phyloP scores from a whole-genome alignment of 2,329 filamentous ascomycete species.

The Fusarium sp. region DNA sequence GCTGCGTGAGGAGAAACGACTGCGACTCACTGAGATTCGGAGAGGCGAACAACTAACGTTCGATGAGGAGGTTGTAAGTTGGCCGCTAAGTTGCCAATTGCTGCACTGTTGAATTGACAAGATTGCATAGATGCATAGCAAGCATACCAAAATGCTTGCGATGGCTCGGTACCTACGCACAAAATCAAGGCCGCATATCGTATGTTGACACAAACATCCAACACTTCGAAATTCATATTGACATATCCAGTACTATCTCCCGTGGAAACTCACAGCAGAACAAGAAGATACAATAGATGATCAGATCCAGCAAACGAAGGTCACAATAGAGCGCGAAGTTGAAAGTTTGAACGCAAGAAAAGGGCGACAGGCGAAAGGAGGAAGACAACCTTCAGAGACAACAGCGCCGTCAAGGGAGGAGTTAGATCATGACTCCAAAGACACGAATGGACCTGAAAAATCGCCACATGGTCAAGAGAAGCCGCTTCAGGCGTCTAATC shows the following conservation, averaged over 20 bases:
- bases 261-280: conserved; percentile 76
- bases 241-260: conserved; percentile 79
- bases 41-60: conserved; percentile 77
- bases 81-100: neutral
- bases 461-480: conserved; percentile 14
- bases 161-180: conserved; percentile 80
- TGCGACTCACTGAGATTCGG: conserved; percentile 69
- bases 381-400: conserved; percentile 18
- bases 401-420: conserved; percentile 17
- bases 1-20: conserved; percentile 71
- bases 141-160: conserved; percentile 77
- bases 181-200: conserved; percentile 75
- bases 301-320: conserved; percentile 74
- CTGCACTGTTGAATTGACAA: conserved; percentile 25
- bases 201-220: conserved; percentile 56
- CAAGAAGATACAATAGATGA: conserved; percentile 77
- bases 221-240: conserved; percentile 1
- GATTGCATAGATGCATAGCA: conserved; percentile 74
- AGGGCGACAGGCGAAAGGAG: conserved; percentile 48
- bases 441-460: conserved; percentile 8
- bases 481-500: conserved; percentile 14
- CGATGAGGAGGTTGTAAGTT: conserved; percentile 79
- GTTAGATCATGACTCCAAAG: conserved; percentile 6
- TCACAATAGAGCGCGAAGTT: conserved; percentile 70
- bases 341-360: conserved; percentile 67